Conservation (phyloP, 768 basidiomycete genomes). For the Ramaria sp. region DNA sequence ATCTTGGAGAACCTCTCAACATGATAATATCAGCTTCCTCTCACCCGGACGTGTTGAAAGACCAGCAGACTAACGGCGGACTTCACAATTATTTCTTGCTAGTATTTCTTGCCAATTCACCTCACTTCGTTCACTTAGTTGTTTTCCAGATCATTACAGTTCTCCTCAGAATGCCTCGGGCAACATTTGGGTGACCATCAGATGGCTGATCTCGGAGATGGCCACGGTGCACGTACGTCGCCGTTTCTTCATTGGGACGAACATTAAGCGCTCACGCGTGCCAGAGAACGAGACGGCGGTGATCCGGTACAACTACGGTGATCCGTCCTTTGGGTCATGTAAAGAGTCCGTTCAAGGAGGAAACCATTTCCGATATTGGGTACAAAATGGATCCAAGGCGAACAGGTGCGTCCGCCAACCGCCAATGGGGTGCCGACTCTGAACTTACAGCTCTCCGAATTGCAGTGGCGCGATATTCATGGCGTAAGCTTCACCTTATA, state of each 20-base stretch:
- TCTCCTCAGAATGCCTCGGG: constrained; percentile 74
- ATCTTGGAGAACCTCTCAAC: constrained; percentile 83
- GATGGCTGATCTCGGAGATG: constrained; percentile 74
- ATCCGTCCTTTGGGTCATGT: constrained; percentile 76
- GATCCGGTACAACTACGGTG: constrained; percentile 79
- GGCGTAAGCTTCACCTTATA: constrained; percentile 24
- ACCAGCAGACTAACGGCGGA: constrained; percentile 53
- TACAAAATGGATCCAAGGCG: constrained; percentile 54
- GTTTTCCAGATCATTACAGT: constrained; percentile 51
- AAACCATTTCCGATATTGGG: constrained; percentile 84
- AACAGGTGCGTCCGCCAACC: constrained; percentile 37
- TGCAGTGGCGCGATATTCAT: constrained; percentile 63
- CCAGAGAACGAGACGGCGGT: constrained; percentile 73
- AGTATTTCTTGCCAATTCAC: constrained; percentile 20
- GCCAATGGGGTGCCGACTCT: not conserved
- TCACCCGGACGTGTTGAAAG: constrained; percentile 54
- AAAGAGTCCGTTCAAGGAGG: constrained; percentile 79
- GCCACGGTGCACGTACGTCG: constrained; percentile 47
- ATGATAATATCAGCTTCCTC: constrained; percentile 71
- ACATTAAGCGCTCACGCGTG: not conserved
- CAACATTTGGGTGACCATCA: constrained; percentile 66
- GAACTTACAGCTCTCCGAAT: not conserved
- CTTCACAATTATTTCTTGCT: constrained; percentile 75
- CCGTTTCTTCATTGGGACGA: not conserved
- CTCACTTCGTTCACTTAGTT: not conserved